Evolutionary conservation across 495 filamentous ascomycete species (phyloP), one percentile per base, ranked within the genome.

Genomic region (Hypoxylon trugodes): DNA sequence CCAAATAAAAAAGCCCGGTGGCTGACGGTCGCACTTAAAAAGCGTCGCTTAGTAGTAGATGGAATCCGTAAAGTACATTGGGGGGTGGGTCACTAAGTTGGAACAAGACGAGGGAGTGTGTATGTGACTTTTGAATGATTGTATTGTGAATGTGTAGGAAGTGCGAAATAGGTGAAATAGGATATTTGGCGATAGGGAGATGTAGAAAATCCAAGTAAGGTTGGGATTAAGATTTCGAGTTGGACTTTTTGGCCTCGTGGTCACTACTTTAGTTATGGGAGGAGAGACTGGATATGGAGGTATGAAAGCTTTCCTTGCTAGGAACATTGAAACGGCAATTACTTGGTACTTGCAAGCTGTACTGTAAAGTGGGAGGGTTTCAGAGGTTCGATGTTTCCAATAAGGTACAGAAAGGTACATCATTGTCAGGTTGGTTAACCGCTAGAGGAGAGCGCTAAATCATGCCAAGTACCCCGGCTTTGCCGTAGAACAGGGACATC

Each of bases 1-100:
- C 7, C n/a, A n/a, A n/a, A n/a, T n/a, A 52, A 50, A 68, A 59
- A 57, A 56, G 60, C 35, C 55, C 54, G 65, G 48, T 56, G 65
- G 65, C 65, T 68, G 65, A 68, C 48, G 60, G 37, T 62, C 46
- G 53, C 48, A 58, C 43, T 50, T 45, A 52, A 33, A 53, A 26
- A 25, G 21, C 33, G 47, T 51, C 40, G 53, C 51, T 61, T 56
- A 63, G 32, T 56, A 63, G 32, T 61, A 59, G 53, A 53, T 37
- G 26, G 21, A 22, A 25, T n/a, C 33, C 33, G 46, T 33, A 28
- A 26, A 41, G 49, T 18, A 53, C 56, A 50, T 52, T 18, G 33
- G 15, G 38, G 19, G 42, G 55, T 42, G 55, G 16, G 25, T 48
- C 19, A 38, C 28, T 16, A 32, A 37, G 18, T 37, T 50, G 15